phyloP scores from a whole-genome alignment of 1,139 yeast genomes.

The Sugiyamaella pinicola region DNA sequence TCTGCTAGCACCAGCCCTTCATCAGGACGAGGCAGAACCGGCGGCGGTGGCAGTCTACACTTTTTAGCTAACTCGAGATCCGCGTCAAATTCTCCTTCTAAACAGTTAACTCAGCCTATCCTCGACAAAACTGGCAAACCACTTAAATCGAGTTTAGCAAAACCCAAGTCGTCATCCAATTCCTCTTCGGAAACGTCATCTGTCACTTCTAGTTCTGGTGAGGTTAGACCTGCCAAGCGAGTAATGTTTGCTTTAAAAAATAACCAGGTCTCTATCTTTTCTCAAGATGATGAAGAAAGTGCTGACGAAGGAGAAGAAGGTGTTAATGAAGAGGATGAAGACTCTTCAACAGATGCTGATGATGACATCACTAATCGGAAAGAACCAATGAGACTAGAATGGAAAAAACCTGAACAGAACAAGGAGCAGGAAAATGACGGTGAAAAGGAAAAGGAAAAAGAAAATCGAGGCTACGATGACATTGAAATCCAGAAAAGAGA shows the following conservation, averaged over 20 bases:
- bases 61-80: constrained; percentile 2
- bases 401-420: background rate
- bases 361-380: background rate
- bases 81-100: constrained; percentile 4
- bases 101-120: constrained; percentile 5
- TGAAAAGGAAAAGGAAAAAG: background rate
- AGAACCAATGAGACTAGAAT: constrained; percentile 3
- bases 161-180: constrained; percentile 15
- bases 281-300: constrained; percentile 16
- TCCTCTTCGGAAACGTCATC: constrained; percentile 18
- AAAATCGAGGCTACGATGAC: too few species aligned
- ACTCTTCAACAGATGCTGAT: background rate
- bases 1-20: constrained; percentile 4
- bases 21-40: background rate
- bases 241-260: constrained; percentile 29
- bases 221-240: constrained; percentile 23
- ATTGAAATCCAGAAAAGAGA: too few species aligned
- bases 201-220: constrained; percentile 15
- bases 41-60: background rate
- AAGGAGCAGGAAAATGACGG: background rate
- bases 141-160: constrained; percentile 29
- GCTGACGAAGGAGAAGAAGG: constrained; percentile 17
- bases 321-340: constrained; percentile 18
- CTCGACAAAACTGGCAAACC: constrained; percentile 18
- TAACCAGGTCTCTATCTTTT: constrained; percentile 24